A percentile compares a stretch with the other conserved stretches of the same genome.
Evolutionary conservation across 2,329 filamentous ascomycete genomes (phyloP).

Genomic region (Fusarium proliferatum): DNA sequence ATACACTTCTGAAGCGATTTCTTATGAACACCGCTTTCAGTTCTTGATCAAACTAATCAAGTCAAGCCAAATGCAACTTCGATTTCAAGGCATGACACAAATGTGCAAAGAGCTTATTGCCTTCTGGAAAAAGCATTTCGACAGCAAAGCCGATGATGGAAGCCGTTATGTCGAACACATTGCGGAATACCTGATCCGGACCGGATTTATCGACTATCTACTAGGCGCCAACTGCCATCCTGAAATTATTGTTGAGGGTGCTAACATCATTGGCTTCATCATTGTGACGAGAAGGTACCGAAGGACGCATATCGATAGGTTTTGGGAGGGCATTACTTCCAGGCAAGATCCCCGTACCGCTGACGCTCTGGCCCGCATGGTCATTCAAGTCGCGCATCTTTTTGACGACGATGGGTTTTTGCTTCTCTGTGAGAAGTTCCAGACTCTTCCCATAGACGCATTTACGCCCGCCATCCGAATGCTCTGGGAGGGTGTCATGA

Average conservation of each 20-base stretch:
- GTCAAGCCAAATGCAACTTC: slow-evolving; percentile 90
- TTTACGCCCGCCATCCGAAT: slow-evolving; percentile 72
- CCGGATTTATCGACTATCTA: slow-evolving; percentile 85
- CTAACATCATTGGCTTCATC: slow-evolving; percentile 88
- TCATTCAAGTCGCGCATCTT: slow-evolving; percentile 59
- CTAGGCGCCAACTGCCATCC: slow-evolving; percentile 92
- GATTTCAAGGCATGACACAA: slow-evolving; percentile 79
- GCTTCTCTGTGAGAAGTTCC: slow-evolving; percentile 78
- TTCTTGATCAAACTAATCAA: slow-evolving; percentile 78
- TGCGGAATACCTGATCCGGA: slow-evolving; percentile 74
- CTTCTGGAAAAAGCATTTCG: slow-evolving; percentile 71
- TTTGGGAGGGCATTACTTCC: slow-evolving; percentile 85
- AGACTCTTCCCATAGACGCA: slow-evolving; percentile 69
- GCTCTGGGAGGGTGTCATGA: slow-evolving; percentile 69
- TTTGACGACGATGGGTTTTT: slow-evolving; percentile 63
- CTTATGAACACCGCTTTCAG: slow-evolving; percentile 75
- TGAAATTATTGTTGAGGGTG: slow-evolving; percentile 83
- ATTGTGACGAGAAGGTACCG: slow-evolving; percentile 81
- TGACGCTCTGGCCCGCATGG: slow-evolving; percentile 79
- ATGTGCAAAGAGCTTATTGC: slow-evolving; percentile 78
- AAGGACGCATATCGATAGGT: slow-evolving; percentile 76
- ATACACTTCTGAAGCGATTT: slow-evolving; percentile 62
- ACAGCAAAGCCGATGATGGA: slow-evolving; percentile 52
- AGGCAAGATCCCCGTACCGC: slow-evolving; percentile 88
- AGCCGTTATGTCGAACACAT: slow-evolving; percentile 71